Conservation (phyloP, 345 rosid genomes). For the Murraya koenigii region DNA sequence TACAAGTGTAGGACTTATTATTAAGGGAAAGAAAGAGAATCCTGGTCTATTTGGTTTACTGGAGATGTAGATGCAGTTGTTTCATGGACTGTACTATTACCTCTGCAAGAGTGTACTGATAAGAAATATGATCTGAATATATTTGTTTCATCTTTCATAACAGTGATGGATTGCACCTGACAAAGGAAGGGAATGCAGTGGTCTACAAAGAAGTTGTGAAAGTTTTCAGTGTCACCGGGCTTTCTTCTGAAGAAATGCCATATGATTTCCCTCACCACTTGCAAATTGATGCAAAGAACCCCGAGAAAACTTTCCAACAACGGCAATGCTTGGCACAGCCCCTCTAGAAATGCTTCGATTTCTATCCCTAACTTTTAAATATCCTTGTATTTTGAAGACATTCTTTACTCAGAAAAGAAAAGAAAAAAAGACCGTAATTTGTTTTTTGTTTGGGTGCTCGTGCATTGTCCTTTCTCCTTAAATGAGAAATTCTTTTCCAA, state of each 20-base stretch:
- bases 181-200: constrained; percentile 70
- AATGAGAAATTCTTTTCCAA: no score
- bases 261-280: constrained; percentile 81
- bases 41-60: neutral
- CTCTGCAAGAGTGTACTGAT: neutral
- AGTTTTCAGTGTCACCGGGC: constrained; percentile 68
- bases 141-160: constrained; percentile 1
- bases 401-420: no score
- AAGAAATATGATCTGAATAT: neutral
- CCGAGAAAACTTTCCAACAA: constrained; percentile 62
- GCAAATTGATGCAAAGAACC: constrained; percentile 54
- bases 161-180: constrained; percentile 92
- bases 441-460: no score
- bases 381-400: neutral
- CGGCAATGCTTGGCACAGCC: constrained; percentile 27
- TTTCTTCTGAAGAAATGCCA: constrained; percentile 70
- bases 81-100: neutral
- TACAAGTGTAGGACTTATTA: neutral
- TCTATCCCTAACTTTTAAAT: neutral
- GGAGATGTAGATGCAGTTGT: neutral
- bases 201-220: constrained; percentile 53
- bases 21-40: neutral
- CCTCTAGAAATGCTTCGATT: constrained; percentile 4
- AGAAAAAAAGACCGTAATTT: no score
- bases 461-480: no score